phyloP scores from a whole-genome alignment of 345 rosid genomes.

The Noccaea bulbosa region DNA sequence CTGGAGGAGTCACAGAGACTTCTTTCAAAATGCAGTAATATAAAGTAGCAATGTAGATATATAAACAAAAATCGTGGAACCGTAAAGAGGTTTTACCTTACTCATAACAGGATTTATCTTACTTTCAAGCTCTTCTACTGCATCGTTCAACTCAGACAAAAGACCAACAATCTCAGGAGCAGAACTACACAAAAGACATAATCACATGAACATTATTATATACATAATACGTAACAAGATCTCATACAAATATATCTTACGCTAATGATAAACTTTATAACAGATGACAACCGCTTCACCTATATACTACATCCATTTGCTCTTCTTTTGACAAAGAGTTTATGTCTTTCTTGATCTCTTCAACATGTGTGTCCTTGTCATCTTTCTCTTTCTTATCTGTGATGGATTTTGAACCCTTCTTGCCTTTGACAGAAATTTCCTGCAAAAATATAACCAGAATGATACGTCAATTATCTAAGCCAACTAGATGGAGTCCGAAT shows the following conservation, averaged over 20 bases:
- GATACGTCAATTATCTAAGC: constrained; percentile 22
- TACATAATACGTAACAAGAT: background rate
- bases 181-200: constrained; percentile 57
- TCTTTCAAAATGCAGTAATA: background rate
- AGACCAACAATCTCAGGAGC: constrained; percentile 93
- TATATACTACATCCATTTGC: constrained; percentile 82
- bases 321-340: constrained; percentile 80
- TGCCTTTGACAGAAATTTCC: constrained; percentile 63
- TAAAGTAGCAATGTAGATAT: constrained; percentile 9
- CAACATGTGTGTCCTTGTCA: constrained; percentile 46
- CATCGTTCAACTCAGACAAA: constrained; percentile 75
- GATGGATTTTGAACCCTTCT: constrained; percentile 35
- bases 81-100: constrained; percentile 53
- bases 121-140: constrained; percentile 71
- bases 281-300: constrained; percentile 48
- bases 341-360: constrained; percentile 70
- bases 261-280: background rate
- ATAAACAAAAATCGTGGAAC: background rate
- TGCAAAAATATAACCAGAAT: constrained; percentile 39
- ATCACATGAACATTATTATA: constrained; percentile 4
- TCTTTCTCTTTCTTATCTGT: constrained; percentile 42
- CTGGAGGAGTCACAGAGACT: background rate
- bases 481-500: background rate
- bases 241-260: constrained; percentile 1
- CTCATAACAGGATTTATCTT: constrained; percentile 69